phyloP scores from a whole-genome alignment of 192 early-diverging fungal genomes.

The Piromyces finnis region DNA sequence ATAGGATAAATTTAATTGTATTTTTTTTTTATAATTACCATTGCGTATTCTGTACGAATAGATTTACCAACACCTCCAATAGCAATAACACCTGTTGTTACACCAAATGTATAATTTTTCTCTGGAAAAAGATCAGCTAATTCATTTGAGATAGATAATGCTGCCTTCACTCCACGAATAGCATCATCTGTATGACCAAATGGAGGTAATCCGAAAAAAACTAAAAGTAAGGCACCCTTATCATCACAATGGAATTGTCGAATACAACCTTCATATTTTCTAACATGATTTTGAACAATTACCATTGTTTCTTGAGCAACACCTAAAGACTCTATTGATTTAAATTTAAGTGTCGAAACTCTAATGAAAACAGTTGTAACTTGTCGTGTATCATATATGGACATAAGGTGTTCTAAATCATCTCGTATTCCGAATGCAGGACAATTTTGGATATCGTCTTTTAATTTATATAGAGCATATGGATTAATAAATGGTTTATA shows the following conservation, averaged over 20 bases:
- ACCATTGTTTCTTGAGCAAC: slow-evolving; percentile 20
- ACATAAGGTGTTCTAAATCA: slow-evolving; percentile 15
- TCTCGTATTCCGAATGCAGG: slow-evolving; percentile 16
- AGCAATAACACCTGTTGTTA: slow-evolving; percentile 28
- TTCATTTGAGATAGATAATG: slow-evolving; percentile 14
- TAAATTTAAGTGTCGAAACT: slow-evolving; percentile 15
- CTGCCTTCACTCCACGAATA: slow-evolving; percentile 19
- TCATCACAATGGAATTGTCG: slow-evolving; percentile 34
- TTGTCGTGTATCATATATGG: slow-evolving; percentile 21
- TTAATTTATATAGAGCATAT: slow-evolving; percentile 28
- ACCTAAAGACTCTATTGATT: slow-evolving; percentile 8
- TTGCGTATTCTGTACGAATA: slow-evolving; percentile 27
- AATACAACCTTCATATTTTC: slow-evolving; percentile 18
- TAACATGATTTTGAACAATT: slow-evolving; percentile 16
- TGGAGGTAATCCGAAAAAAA: slow-evolving; percentile 30
- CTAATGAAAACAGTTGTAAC: slow-evolving; percentile 30
- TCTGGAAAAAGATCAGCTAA: slow-evolving; percentile 21
- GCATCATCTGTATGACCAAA: slow-evolving; percentile 32
- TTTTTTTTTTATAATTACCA: slow-evolving; percentile 10
- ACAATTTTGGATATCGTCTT: slow-evolving; percentile 27
- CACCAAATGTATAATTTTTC: slow-evolving; percentile 21
- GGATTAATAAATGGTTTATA: slow-evolving; percentile 26
- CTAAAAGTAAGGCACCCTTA: slow-evolving; percentile 25
- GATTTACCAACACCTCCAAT: slow-evolving; percentile 28
- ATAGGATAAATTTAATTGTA: neutral